Percentiles rank a stretch among this genome's conserved stretches.
phyloP scores from a whole-genome alignment of 2,329 filamentous ascomycete genomes.

The Alternaria consortialis region DNA sequence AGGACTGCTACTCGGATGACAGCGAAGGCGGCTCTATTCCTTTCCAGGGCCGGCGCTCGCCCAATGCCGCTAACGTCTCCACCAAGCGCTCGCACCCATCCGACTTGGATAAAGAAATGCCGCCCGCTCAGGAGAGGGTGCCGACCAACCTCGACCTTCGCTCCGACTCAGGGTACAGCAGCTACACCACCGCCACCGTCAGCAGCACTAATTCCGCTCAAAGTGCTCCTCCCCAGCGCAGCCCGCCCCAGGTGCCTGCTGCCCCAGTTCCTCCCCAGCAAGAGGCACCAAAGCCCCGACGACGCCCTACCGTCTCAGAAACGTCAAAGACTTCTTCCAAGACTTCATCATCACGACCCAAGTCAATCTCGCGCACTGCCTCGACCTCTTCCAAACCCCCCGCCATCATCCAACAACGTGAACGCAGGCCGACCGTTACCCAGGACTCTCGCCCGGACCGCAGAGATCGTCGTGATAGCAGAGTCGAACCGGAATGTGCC shows the following conservation, averaged over 20 bases:
- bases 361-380: conserved; percentile 32
- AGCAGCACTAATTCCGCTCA: conserved; percentile 62
- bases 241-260: conserved; percentile 34
- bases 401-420: conserved; percentile 13
- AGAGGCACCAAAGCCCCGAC: conserved; percentile 27
- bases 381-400: conserved; percentile 36
- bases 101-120: conserved; percentile 45
- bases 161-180: conserved; percentile 71
- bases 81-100: conserved; percentile 57
- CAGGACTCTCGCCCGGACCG: conserved; percentile 17
- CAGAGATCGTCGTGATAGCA: conserved; percentile 22
- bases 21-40: conserved; percentile 34
- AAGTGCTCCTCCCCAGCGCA: conserved; percentile 47
- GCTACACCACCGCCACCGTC: conserved; percentile 63
- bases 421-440: conserved; percentile 7
- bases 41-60: conserved; percentile 55
- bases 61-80: conserved; percentile 61
- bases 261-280: conserved; percentile 28
- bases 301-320: conserved; percentile 28
- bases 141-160: conserved; percentile 56
- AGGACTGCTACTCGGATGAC: conserved; percentile 56
- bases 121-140: conserved; percentile 34
- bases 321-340: conserved; percentile 17
- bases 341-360: conserved; percentile 36
- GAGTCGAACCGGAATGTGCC: conserved; percentile 40